Conservation (phyloP, 805 yeast species). For the Suhomyces vadensis region DNA sequence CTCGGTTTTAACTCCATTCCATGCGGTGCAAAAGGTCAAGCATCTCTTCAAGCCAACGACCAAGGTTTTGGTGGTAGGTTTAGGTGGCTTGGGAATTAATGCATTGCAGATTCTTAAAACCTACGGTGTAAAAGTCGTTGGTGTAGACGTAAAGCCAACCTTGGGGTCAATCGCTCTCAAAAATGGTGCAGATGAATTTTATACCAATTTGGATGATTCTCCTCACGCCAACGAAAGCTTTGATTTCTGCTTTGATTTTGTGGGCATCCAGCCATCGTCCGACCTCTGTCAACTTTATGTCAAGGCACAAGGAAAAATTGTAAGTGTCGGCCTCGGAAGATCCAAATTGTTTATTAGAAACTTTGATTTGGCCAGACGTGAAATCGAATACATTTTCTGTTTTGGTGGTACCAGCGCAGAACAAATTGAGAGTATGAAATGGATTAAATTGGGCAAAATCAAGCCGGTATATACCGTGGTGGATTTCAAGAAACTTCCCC, state of each 20-base stretch:
- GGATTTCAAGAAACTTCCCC: constrained; percentile 37
- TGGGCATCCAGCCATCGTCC: constrained; percentile 34
- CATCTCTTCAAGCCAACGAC: constrained; percentile 29
- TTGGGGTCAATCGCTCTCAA: constrained; percentile 26
- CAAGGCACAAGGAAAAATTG: constrained; percentile 36
- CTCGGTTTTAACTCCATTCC: constrained; percentile 45
- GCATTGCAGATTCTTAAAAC: constrained; percentile 40
- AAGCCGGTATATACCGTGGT: constrained; percentile 34
- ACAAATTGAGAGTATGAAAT: constrained; percentile 43
- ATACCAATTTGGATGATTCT: constrained; percentile 29
- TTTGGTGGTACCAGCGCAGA: constrained; percentile 49
- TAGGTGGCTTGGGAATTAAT: constrained; percentile 46
- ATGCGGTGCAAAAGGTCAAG: constrained; percentile 39
- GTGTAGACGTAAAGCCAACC: constrained; percentile 33
- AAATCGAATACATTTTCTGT: constrained; percentile 38
- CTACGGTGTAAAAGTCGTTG: constrained; percentile 36
- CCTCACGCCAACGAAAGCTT: constrained; percentile 33
- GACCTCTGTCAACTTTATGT: constrained; percentile 34
- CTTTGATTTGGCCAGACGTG: constrained; percentile 41
- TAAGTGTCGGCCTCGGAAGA: constrained; percentile 46
- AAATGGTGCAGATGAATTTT: constrained; percentile 45
- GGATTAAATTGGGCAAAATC: constrained; percentile 42
- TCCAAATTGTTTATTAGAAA: constrained; percentile 31
- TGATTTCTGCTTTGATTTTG: constrained; percentile 42
- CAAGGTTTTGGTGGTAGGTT: constrained; percentile 40